These are phyloP conservation scores for Blastocystis sp. DNA, from an alignment of 352 stramenopile genomes.

Conservation along the genomic window DNA sequence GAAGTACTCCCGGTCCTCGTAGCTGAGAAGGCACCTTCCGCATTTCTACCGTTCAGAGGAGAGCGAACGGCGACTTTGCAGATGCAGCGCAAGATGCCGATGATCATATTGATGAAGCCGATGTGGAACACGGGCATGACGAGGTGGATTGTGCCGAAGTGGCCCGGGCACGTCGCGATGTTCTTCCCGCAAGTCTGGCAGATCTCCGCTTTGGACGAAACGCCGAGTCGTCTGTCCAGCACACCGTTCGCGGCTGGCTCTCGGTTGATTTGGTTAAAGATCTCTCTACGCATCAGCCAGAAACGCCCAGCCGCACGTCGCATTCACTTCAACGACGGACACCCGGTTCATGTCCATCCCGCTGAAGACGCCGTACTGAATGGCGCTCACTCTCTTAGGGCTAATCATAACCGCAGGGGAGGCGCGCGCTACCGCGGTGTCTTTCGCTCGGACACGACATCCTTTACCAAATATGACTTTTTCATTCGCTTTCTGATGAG, in stretches of 20 bases:
- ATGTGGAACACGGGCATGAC: slow-evolving; percentile 98
- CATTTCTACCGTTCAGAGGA: slow-evolving; percentile 79
- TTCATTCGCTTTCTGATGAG: neutral
- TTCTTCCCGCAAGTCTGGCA: slow-evolving; percentile 88
- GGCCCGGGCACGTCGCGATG: slow-evolving; percentile 91
- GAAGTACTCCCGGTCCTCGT: slow-evolving; percentile 82
- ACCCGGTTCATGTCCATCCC: slow-evolving; percentile 58
- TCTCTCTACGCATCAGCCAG: slow-evolving; percentile 76
- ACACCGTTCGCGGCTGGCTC: slow-evolving; percentile 87
- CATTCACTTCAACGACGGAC: slow-evolving; percentile 65
- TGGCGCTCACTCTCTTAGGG: slow-evolving; percentile 44
- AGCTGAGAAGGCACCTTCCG: slow-evolving; percentile 86
- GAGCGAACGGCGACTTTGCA: slow-evolving; percentile 77
- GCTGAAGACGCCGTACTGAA: slow-evolving; percentile 65
- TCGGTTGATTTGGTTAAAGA: slow-evolving; percentile 91
- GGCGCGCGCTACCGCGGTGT: slow-evolving; percentile 22
- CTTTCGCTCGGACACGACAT: slow-evolving; percentile 58
- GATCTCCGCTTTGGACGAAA: slow-evolving; percentile 91
- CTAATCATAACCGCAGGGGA: neutral
- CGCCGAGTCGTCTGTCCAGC: slow-evolving; percentile 91
- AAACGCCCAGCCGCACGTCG: neutral
- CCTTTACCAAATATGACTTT: slow-evolving; percentile 60
- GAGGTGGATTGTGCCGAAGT: slow-evolving; percentile 97
- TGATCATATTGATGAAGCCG: slow-evolving; percentile 97
- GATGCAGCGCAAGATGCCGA: slow-evolving; percentile 94